phyloP scores from a whole-genome alignment of 768 basidiomycete species.

The Podaxis carcinomalis region DNA sequence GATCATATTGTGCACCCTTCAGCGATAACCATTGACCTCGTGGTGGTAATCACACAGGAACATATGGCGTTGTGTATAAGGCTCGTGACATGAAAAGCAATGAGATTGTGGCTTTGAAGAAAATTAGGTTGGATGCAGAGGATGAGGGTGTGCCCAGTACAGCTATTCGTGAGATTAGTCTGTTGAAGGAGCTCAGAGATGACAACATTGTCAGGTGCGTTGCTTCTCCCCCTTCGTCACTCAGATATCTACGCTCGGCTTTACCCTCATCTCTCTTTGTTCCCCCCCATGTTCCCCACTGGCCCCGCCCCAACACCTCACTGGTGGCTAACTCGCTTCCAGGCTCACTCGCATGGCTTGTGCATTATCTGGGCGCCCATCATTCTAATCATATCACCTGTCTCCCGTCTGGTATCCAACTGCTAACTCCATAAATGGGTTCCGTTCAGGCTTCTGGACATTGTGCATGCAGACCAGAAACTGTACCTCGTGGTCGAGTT shows the following conservation, averaged over 20 bases:
- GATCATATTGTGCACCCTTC: neutral
- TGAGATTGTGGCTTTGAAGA: constrained; percentile 93
- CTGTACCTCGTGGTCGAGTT: constrained; percentile 98
- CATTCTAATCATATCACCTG: constrained; percentile 10
- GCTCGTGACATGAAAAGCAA: constrained; percentile 78
- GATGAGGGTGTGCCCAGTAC: constrained; percentile 99
- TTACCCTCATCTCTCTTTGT: neutral
- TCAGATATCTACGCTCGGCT: neutral
- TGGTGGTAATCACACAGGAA: constrained; percentile 50
- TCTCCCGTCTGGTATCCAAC: constrained; percentile 1
- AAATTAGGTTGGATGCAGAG: constrained; percentile 96
- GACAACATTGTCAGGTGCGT: constrained; percentile 90
- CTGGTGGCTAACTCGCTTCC: too few relatives aligned
- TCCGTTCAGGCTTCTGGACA: constrained; percentile 76
- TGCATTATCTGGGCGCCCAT: constrained; percentile 8
- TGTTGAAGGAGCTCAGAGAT: constrained; percentile 94
- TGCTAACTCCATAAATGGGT: neutral
- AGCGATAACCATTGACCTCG: neutral
- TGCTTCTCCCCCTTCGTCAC: neutral
- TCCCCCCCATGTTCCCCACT: neutral
- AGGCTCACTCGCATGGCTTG: too few relatives aligned
- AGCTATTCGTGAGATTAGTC: constrained; percentile 95
- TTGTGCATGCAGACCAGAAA: constrained; percentile 95
- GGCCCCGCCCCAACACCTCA: too few relatives aligned
- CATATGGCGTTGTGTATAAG: constrained; percentile 98